Conservation (phyloP, 352 stramenopile species). For the Pythium sukuiense region DNA sequence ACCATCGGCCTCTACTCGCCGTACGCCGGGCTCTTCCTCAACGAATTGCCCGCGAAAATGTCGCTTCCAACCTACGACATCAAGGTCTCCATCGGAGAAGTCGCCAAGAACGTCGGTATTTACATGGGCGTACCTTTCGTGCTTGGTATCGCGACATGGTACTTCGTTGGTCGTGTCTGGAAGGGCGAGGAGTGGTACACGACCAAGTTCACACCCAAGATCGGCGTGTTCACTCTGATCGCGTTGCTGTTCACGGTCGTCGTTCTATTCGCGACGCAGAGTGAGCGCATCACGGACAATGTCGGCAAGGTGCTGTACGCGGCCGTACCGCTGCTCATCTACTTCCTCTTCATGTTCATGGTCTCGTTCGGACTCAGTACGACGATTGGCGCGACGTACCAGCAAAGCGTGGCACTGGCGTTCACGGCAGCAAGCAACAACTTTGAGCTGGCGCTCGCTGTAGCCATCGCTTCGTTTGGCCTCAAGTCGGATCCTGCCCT, state of each 20-base stretch:
- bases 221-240: constrained; percentile 48
- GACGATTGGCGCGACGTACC: constrained; percentile 39
- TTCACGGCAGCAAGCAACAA: constrained; percentile 85
- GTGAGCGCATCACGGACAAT: constrained; percentile 52
- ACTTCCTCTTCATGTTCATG: constrained; percentile 61
- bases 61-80: constrained; percentile 39
- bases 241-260: constrained; percentile 69
- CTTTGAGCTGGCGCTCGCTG: constrained; percentile 73
- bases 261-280: constrained; percentile 74
- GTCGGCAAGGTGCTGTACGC: constrained; percentile 53
- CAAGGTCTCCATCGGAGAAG: constrained; percentile 42
- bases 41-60: constrained; percentile 42
- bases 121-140: constrained; percentile 73
- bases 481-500: constrained; percentile 66
- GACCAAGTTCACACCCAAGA: constrained; percentile 35
- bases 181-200: constrained; percentile 54
- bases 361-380: constrained; percentile 42
- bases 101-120: constrained; percentile 57
- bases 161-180: constrained; percentile 37
- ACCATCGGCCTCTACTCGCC: constrained; percentile 63
- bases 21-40: constrained; percentile 50
- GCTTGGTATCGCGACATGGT: constrained; percentile 39
- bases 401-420: constrained; percentile 45
- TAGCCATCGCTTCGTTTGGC: constrained; percentile 68
- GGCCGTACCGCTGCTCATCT: constrained; percentile 55